Base-by-base conservation (phyloP, 2,329 filamentous ascomycete species). In the Fusarium odoratissimum region DNA sequence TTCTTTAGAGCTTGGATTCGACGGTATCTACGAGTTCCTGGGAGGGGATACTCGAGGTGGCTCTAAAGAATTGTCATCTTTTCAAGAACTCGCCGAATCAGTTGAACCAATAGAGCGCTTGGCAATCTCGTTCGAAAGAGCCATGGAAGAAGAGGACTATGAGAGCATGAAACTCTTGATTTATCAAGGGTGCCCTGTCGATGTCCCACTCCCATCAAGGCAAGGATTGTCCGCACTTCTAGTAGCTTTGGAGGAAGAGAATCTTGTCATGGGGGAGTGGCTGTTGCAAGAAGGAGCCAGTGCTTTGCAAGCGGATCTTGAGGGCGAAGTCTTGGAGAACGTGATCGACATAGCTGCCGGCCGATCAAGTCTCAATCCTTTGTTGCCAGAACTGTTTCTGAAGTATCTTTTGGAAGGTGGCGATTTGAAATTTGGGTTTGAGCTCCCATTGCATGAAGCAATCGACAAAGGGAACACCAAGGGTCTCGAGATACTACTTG, bases 281-380 rank as follows among this genome's bases (percentile, higher is more conserved):
- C 44, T 71, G 2, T 30, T 68, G 1, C 16, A 37, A 3, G 3
- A 25, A 58, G 81, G 81, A 35, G 82, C 80, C 17, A 82, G 83
- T 75, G 82, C 30, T 11, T 17, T 45, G 9, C 46, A 35, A 13
- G 38, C 41, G 21, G 19, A 19, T 3, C 6, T 4, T 8, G 14
- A 3, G 5, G 17, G 8, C 3, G 8, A 5, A 19, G 17, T 2
- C 4, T 3, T 9, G 7, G 6, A 8, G 8, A 28, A 17, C 2
- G 48, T 17, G 8, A 38, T 64, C 8, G 56, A 60, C 19, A 23
- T 66, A 8, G 49, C 38, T 21, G 49, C 21, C 5, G 4, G 11
- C 6, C 10, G 10, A 1, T 5, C 31, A 8, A 7, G 13, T 2
- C n/a, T 30, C 8, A 38, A 25, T 14, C 3, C 1, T 3, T n/a